Percentiles rank a stretch among this genome's conserved stretches.
These are phyloP conservation scores for Penicillium longicatenatum DNA, from an alignment of 495 filamentous ascomycete species.

Conservation along the genomic window DNA sequence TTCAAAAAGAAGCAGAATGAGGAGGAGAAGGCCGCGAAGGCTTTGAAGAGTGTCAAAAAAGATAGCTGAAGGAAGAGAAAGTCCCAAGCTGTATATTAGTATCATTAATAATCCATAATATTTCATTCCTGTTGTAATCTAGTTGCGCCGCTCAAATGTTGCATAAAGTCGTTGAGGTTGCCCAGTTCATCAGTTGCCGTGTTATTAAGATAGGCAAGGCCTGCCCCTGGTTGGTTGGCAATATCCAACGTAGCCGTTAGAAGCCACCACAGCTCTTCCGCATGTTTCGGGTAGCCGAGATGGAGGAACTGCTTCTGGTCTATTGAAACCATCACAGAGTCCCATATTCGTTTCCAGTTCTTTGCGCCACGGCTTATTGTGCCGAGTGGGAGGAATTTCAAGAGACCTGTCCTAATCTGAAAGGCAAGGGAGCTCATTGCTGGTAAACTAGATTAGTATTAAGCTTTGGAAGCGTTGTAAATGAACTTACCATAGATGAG, in stretches of 20 bases:
- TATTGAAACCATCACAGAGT: conserved; percentile 19
- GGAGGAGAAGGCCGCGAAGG: background rate
- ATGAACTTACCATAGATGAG: conserved; percentile 38
- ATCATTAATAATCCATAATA: conserved; percentile 5
- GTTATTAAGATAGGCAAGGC: conserved; percentile 35
- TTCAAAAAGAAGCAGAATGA: conserved; percentile 19
- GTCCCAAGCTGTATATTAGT: background rate
- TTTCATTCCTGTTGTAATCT: conserved; percentile 8
- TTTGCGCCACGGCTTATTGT: conserved; percentile 33
- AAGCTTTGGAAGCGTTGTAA: background rate
- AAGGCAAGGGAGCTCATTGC: conserved; percentile 39
- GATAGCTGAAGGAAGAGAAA: background rate
- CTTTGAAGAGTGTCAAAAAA: conserved; percentile 7
- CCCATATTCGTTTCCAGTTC: conserved; percentile 42
- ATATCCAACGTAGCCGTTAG: conserved; percentile 34
- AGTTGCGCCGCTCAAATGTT: conserved; percentile 23
- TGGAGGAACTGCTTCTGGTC: conserved; percentile 29
- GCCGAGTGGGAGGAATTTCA: conserved; percentile 30
- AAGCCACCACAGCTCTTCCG: conserved; percentile 43
- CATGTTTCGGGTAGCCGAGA: conserved; percentile 42
- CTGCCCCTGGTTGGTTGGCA: conserved; percentile 14
- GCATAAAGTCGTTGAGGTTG: conserved; percentile 42
- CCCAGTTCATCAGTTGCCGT: conserved; percentile 40
- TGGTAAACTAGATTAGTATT: conserved; percentile 12
- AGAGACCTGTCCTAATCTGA: conserved; percentile 30